These are phyloP conservation scores for Aspergillus sparsus DNA, from an alignment of 495 filamentous ascomycete species.

Conservation along the genomic window DNA sequence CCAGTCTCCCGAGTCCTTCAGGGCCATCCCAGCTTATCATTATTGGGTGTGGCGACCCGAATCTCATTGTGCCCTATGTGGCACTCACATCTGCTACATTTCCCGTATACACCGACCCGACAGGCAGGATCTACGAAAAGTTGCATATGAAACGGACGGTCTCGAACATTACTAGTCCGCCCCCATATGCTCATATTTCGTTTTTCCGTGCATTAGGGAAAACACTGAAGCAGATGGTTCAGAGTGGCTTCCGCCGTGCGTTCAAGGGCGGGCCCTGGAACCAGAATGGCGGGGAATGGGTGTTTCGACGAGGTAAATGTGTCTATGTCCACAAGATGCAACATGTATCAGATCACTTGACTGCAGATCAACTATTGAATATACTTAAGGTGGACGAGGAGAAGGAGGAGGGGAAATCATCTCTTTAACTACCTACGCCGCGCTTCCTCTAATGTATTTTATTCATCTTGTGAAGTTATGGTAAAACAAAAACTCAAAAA, in stretches of 20 bases:
- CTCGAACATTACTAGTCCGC: slow-evolving; percentile 23
- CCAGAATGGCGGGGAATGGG: slow-evolving; percentile 31
- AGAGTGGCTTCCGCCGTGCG: slow-evolving; percentile 12
- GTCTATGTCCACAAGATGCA: slow-evolving; percentile 31
- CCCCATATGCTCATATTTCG: slow-evolving; percentile 18
- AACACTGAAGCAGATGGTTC: slow-evolving; percentile 24
- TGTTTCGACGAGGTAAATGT: slow-evolving; percentile 25
- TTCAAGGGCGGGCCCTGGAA: slow-evolving; percentile 22
- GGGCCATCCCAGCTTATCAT: slow-evolving; percentile 32
- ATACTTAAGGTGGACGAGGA: slow-evolving; percentile 22
- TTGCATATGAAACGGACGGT: slow-evolving; percentile 27
- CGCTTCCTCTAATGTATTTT: too few relatives aligned
- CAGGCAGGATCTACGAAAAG: slow-evolving; percentile 26
- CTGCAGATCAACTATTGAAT: slow-evolving; percentile 27
- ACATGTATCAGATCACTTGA: slow-evolving; percentile 29
- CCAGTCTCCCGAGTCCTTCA: slow-evolving; percentile 18
- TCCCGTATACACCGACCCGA: slow-evolving; percentile 29
- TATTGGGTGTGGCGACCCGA: slow-evolving; percentile 29
- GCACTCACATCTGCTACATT: slow-evolving; percentile 23
- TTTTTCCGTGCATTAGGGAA: slow-evolving; percentile 17
- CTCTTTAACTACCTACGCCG: too few relatives aligned
- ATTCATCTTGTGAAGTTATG: too few relatives aligned
- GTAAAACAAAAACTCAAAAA: too few relatives aligned
- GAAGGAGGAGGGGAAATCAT: neutral
- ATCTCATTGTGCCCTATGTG: slow-evolving; percentile 27